Base-by-base conservation (phyloP, 2,329 filamentous ascomycete species). In the Trichoderma atrobrunneum region DNA sequence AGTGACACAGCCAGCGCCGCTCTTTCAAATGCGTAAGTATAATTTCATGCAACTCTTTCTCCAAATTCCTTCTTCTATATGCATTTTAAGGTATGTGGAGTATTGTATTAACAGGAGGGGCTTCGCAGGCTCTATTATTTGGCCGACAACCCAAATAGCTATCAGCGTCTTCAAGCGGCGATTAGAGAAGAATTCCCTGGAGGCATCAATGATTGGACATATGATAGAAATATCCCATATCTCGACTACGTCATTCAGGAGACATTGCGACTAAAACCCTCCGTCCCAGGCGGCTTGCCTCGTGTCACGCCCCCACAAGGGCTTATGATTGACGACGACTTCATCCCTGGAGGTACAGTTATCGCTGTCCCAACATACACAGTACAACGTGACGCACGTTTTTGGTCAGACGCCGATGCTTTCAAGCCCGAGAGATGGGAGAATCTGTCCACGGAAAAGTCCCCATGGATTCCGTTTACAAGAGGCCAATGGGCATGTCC, bases 181-280 rank as follows among this genome's bases (percentile, higher is more conserved):
- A 16, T 70, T 28, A n/a, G 36, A 16, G 28, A 61, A 16, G 34
- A 63, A 39, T 63, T 39, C 6, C 48, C 61, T 5, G 7, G 10
- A 16, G 34, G 69, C 26, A 26, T 57, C 7, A 73, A 73, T 14
- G 34, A 74, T 4, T 64, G 67, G 5, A 21, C 56, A 7, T 43
- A 69, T 12, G 77, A 77, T 14, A 73, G 36, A 1, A 74, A 78
- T 7, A 5, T 70, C 16, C 67, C 67, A 5, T 74, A 75, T 2
- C 77, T 78, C 81, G 60, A 83, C 80, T 5, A 76, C 78, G 43
- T 70, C 30, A 81, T 85, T 61, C 79, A 85, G 61, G 84, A 86
- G 74, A 67, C 80, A 0, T 76, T 84, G 39, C 77, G 83, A 0
- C 73, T 85, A 2, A 76, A 81, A 59, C 82, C 83, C 1, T 76